Evolutionary conservation across 345 rosid species (phyloP).

Genomic region (Sonneratia alba): DNA sequence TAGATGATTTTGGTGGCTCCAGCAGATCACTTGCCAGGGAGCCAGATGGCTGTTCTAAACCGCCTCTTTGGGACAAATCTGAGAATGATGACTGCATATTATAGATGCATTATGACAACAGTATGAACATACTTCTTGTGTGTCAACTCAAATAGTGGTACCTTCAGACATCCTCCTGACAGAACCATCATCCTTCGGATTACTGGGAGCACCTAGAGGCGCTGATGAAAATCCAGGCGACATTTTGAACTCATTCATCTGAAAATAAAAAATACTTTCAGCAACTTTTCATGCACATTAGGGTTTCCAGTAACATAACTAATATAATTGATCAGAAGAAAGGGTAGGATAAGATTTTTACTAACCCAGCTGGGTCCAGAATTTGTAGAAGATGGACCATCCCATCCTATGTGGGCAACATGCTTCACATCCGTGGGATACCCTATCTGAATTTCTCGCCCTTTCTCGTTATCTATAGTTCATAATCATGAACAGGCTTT

Average conservation of each 20-base stretch:
- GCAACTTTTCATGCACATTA: not conserved
- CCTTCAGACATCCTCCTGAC: conserved; percentile 4
- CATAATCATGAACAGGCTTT: not conserved
- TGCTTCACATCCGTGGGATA: conserved; percentile 82
- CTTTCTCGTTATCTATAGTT: conserved; percentile 46
- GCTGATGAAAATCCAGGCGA: conserved; percentile 6
- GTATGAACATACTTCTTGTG: not conserved
- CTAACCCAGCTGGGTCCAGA: conserved; percentile 61
- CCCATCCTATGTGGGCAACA: conserved; percentile 75
- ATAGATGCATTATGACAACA: not conserved
- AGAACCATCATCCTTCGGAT: not conserved
- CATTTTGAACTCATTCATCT: conserved; percentile 18
- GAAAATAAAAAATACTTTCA: not conserved
- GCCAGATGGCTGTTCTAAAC: not conserved
- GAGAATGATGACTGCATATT: not conserved
- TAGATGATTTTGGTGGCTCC: conserved; percentile 25
- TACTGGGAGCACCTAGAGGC: not conserved
- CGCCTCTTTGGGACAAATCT: conserved; percentile 6
- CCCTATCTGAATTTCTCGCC: conserved; percentile 58
- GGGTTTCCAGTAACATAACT: not conserved
- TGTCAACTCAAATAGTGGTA: not conserved
- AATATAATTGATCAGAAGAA: too few relatives aligned
- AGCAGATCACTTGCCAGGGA: conserved; percentile 19
- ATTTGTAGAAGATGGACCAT: conserved; percentile 37
- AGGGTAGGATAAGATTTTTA: not conserved